phyloP scores from a whole-genome alignment of 164 flowering plant species.

The Sextonia rubra region DNA sequence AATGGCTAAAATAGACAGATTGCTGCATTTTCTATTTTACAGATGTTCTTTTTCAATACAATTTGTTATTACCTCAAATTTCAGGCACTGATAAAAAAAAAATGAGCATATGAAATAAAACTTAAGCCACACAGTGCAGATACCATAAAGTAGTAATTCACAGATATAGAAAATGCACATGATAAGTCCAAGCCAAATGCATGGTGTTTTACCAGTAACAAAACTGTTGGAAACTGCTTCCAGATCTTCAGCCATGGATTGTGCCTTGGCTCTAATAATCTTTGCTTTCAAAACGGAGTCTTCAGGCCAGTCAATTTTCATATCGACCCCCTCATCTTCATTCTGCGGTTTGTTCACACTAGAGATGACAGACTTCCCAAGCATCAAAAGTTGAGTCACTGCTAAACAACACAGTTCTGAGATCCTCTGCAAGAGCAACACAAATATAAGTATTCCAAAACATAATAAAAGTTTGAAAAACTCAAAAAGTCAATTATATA shows the following conservation, averaged over 20 bases:
- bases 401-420: constrained; percentile 91
- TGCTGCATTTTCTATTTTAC: too few species aligned
- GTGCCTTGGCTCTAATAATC: constrained; percentile 68
- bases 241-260: constrained; percentile 64
- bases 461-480: not conserved
- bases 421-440: constrained; percentile 59
- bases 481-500: not conserved
- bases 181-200: not conserved
- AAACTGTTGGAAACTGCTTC: constrained; percentile 84
- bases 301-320: constrained; percentile 83
- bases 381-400: constrained; percentile 66
- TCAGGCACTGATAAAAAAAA: too few species aligned
- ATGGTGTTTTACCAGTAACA: constrained; percentile 56
- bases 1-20: too few species aligned
- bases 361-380: constrained; percentile 81
- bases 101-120: too few species aligned
- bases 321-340: constrained; percentile 40
- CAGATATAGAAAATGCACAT: not conserved
- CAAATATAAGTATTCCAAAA: not conserved
- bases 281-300: constrained; percentile 82
- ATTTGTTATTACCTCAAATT: too few species aligned
- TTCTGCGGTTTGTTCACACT: constrained; percentile 50
- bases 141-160: not conserved
- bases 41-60: too few species aligned
- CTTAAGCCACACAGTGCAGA: too few species aligned